A percentile compares a stretch with the other conserved stretches of the same genome.
phyloP scores from a whole-genome alignment of 2,329 filamentous ascomycete genomes.

The Fusarium sublunatum region DNA sequence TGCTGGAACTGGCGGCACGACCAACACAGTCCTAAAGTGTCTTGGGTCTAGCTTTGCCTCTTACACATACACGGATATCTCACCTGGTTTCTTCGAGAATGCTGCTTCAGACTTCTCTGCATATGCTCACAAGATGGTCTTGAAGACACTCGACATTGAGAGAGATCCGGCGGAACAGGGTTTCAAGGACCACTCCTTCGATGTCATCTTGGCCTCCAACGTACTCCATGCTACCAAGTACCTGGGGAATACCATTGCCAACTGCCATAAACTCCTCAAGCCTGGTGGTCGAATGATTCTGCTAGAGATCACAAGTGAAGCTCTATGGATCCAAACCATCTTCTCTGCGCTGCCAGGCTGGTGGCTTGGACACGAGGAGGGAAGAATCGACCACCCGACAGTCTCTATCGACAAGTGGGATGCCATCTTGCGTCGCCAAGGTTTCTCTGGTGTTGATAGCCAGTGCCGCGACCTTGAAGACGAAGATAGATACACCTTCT shows the following conservation, averaged over 20 bases:
- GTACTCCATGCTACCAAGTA: not conserved
- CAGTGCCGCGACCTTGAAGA: too few relatives aligned
- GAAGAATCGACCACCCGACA: not conserved
- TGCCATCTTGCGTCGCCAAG: not conserved
- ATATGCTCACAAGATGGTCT: not conserved
- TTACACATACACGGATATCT: constrained; percentile 19
- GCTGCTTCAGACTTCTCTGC: not conserved
- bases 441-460: not conserved
- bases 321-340: not conserved
- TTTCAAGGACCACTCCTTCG: constrained; percentile 4
- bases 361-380: constrained; percentile 5
- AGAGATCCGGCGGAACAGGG: constrained; percentile 3
- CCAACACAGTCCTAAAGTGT: not conserved
- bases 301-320: not conserved
- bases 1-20: not conserved
- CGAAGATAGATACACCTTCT: too few relatives aligned
- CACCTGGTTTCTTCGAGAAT: constrained; percentile 6
- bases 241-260: not conserved
- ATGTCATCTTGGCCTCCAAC: not conserved
- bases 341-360: constrained; percentile 6
- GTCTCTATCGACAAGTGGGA: not conserved
- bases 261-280: not conserved
- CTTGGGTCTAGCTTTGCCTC: not conserved
- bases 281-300: constrained; percentile 1
- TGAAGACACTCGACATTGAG: constrained; percentile 7